Evolutionary conservation across 2,329 filamentous ascomycete genomes (phyloP), one percentile per base, ranked within the genome.

Genomic region (Zasmidium citrigriseum): DNA sequence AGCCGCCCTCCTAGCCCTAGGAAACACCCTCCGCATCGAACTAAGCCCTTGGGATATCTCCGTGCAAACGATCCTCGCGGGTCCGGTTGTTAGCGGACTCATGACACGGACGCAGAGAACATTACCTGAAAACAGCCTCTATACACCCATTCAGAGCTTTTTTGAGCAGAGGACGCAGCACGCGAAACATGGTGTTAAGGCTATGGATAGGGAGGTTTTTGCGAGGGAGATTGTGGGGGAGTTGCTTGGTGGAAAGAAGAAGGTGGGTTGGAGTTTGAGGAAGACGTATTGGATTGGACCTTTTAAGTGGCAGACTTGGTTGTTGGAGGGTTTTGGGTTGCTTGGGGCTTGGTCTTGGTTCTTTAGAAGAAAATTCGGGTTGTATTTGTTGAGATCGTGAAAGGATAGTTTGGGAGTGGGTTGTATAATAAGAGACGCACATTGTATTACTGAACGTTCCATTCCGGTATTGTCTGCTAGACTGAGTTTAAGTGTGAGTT

Each of bases 51-150:
- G 80, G 11, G 77, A 74, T 4, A 77, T 80, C 12, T 69, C 74
- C 10, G 78, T 81, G 10, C 64, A 80, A 11, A 80, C 72, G 1
- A 68, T 81, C 4, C 70, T 86, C 5, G 86, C 85, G 2, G 85
- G 85, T 41, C 34, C 34, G 34, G 34, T 41, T n/a, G 34, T 41
- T n/a, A 41, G 34, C 18, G 34, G 34, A 4, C 34, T 41, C 7
- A 41, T 41, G 34, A 41, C 34, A 4, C 14, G 34, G 34, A 41
- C 34, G 4, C 12, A 41, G 34, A 41, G 34, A n/a, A 11, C 14
- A 4, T 16, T 41, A 4, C 34, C 34, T 4, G 34, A 41, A n/a
- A n/a, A 4, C 4, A 41, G 34, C 14, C 14, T 41, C 12, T 41
- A 41, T n/a, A 41, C 14, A n/a, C 34, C 34, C 4, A 41, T 41